Evolutionary conservation across 345 rosid species (phyloP).

Genomic region (Laguncularia racemosa): DNA sequence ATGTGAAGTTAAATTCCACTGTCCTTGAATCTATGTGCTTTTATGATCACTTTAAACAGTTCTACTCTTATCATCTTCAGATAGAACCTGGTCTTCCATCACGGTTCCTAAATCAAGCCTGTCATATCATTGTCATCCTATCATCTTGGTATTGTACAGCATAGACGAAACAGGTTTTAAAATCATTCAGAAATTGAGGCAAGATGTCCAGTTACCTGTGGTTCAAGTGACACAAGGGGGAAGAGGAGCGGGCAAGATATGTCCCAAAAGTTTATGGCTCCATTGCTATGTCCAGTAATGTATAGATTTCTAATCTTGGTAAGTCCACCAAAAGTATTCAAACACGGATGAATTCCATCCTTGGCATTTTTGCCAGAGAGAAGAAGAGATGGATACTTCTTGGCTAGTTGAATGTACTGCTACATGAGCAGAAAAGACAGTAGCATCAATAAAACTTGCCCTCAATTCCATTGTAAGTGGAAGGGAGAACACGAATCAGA

Average conservation of each 20-base stretch:
- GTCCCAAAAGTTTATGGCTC: slow-evolving; percentile 82
- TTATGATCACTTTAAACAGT: too few relatives aligned
- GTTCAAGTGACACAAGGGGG: slow-evolving; percentile 58
- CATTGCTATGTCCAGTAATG: slow-evolving; percentile 83
- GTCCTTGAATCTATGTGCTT: too few relatives aligned
- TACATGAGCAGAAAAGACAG: slow-evolving; percentile 20
- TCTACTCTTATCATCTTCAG: too few relatives aligned
- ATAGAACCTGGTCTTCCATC: too few relatives aligned
- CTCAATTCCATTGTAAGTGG: neutral
- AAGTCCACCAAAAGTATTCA: slow-evolving; percentile 53
- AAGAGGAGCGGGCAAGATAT: slow-evolving; percentile 53
- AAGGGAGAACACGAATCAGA: slow-evolving; percentile 3
- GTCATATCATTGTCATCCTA: too few relatives aligned
- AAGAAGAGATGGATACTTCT: slow-evolving; percentile 46
- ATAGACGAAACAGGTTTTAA: neutral
- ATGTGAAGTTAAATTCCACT: too few relatives aligned
- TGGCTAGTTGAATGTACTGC: slow-evolving; percentile 55
- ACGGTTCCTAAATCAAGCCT: too few relatives aligned
- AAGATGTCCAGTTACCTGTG: slow-evolving; percentile 44
- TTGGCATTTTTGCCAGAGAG: slow-evolving; percentile 44
- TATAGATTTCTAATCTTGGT: slow-evolving; percentile 65
- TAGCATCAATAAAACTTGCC: neutral
- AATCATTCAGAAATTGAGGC: neutral
- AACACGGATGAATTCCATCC: slow-evolving; percentile 33
- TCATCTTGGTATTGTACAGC: too few relatives aligned